phyloP scores from a whole-genome alignment of 495 filamentous ascomycete genomes.

The Bathelium albidoporum region DNA sequence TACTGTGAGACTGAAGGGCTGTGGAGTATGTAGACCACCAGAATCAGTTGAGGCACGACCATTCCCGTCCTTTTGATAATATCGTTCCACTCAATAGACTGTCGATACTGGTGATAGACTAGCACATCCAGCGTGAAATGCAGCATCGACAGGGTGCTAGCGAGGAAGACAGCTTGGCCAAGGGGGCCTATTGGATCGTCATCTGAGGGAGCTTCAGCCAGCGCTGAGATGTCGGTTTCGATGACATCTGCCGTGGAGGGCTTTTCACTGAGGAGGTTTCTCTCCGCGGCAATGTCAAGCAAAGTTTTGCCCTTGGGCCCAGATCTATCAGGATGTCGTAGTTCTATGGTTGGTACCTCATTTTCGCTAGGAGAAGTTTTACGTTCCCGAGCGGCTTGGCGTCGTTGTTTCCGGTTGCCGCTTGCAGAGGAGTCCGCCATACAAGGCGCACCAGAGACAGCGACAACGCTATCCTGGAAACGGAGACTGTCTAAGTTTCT shows the following conservation, averaged over 20 bases:
- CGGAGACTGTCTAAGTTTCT: too few species aligned
- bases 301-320: conserved; percentile 47
- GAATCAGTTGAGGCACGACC: conserved; percentile 46
- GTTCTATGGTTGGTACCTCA: conserved; percentile 36
- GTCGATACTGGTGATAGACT: conserved; percentile 82
- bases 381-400: conserved; percentile 16
- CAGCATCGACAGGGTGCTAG: conserved; percentile 62
- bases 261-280: conserved; percentile 38
- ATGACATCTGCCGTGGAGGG: conserved; percentile 25
- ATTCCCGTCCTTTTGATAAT: conserved; percentile 44
- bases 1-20: conserved; percentile 25
- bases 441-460: neutral
- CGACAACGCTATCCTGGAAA: too few species aligned
- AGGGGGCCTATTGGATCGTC: conserved; percentile 41
- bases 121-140: conserved; percentile 83
- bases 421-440: conserved; percentile 26
- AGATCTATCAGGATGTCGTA: conserved; percentile 50
- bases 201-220: conserved; percentile 20
- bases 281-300: conserved; percentile 52
- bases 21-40: conserved; percentile 52
- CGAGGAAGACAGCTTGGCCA: conserved; percentile 55
- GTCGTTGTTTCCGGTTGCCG: conserved; percentile 39
- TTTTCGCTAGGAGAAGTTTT: neutral
- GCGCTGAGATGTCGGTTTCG: conserved; percentile 8
- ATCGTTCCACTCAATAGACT: conserved; percentile 49